Evolutionary conservation across 140 eudicot species (phyloP), one percentile per base, ranked within the genome.

Genomic region (Stevia rebaudiana): DNA sequence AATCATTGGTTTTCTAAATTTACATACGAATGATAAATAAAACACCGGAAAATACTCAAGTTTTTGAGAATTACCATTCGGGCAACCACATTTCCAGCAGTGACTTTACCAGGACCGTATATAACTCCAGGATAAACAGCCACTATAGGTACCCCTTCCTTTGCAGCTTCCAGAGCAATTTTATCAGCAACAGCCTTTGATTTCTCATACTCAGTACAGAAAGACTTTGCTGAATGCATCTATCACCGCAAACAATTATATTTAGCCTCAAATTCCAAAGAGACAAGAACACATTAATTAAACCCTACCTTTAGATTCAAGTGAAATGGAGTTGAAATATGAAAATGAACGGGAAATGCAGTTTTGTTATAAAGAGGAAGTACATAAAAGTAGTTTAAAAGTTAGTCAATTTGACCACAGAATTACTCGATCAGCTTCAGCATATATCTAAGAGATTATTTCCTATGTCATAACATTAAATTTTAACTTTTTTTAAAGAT

Each of bases 181-280:
- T 82, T 82, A 74, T 90, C 97, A 28, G 95, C 81, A 42, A 84
- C 35, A 35, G 68, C 86, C 65, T 90, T 90, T 16, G 97, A 90
- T 67, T 83, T 86, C 81, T 90, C 97, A 24, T 86, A 90, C 61
- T 90, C 94, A 1, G 97, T 80, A 62, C 95, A 90, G 53, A 90
- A 90, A 43, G 7, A 74, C 69, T 82, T 82, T 33, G 77, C 83
- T 57, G 83, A 59, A 74, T 90, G 95, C 39, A 84, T 77, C 95
- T 86, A 76, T 69, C 31, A 73, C 47, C 67, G 65, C 13, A 57
- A 43, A 44, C 54, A 67, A 39, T 52, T 42, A 23, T 53, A 39
- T 23, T 67, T 67, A 67, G 30, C 31, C 54, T 23, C 54, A 53
- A 39, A 23, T 39, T 67, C 22, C 59, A 54, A 19, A 8, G 18